These are phyloP conservation scores for Annulohypoxylon maeteangense DNA, from an alignment of 495 filamentous ascomycete genomes.

Conservation along the genomic window DNA sequence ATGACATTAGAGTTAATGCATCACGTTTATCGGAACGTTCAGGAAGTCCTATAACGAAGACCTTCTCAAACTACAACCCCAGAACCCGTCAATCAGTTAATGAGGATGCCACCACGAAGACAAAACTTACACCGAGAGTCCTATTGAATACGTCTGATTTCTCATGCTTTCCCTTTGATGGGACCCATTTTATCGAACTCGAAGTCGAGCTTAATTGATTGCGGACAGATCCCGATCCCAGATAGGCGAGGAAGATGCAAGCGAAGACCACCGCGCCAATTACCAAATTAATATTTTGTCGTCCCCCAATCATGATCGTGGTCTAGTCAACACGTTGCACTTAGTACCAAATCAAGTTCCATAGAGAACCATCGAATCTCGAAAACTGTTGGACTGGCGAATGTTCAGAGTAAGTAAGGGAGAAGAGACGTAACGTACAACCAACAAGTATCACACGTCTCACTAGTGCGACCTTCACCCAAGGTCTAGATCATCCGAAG, in stretches of 20 bases:
- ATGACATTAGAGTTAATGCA: slow-evolving; percentile 47
- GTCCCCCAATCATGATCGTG: slow-evolving; percentile 26
- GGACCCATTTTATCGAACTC: slow-evolving; percentile 10
- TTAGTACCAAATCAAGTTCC: neutral
- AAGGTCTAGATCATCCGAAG: slow-evolving; percentile 12
- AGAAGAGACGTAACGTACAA: neutral
- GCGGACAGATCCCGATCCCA: slow-evolving; percentile 20
- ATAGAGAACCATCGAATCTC: neutral
- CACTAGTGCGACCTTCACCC: slow-evolving; percentile 1
- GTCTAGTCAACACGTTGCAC: neutral
- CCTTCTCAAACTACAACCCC: slow-evolving; percentile 45
- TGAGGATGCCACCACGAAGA: neutral
- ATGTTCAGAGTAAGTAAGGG: neutral
- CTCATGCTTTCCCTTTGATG: slow-evolving; percentile 7
- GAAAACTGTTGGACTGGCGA: neutral
- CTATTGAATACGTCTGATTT: slow-evolving; percentile 32
- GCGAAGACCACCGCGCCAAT: slow-evolving; percentile 15
- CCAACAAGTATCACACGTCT: slow-evolving; percentile 11
- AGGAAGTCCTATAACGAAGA: slow-evolving; percentile 45
- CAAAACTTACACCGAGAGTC: slow-evolving; percentile 32
- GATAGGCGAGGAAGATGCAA: slow-evolving; percentile 15
- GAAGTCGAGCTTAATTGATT: slow-evolving; percentile 18
- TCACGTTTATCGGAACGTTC: slow-evolving; percentile 54
- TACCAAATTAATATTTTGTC: slow-evolving; percentile 22
- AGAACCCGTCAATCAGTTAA: neutral